These are phyloP conservation scores for Russula earlei DNA, from an alignment of 768 basidiomycete genomes.

Conservation along the genomic window DNA sequence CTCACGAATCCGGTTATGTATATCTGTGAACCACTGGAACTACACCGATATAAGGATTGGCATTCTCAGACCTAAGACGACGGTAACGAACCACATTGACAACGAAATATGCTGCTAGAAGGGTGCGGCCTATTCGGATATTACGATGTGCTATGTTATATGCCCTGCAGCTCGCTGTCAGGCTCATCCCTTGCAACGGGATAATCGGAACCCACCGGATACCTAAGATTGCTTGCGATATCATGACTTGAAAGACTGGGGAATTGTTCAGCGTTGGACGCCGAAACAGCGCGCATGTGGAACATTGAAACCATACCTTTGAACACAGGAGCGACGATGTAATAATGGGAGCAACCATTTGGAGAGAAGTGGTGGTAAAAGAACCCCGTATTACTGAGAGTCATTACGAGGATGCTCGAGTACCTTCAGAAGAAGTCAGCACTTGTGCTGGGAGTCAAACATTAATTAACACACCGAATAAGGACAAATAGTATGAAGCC, in stretches of 20 bases:
- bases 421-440: constrained; percentile 25
- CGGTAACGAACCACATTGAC: constrained; percentile 34
- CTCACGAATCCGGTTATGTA: constrained; percentile 44
- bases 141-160: constrained; percentile 49
- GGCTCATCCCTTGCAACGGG: background rate
- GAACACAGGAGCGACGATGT: constrained; percentile 43
- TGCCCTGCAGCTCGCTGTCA: constrained; percentile 31
- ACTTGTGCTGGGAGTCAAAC: background rate
- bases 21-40: constrained; percentile 51
- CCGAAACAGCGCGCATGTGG: background rate
- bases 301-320: constrained; percentile 39
- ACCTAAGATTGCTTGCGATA: constrained; percentile 57
- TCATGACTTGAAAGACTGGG: constrained; percentile 50
- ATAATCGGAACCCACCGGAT: constrained; percentile 35
- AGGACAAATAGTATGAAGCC: too few relatives aligned
- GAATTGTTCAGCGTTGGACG: background rate
- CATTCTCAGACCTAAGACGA: constrained; percentile 16
- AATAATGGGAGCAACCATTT: constrained; percentile 39
- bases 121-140: constrained; percentile 29
- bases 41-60: background rate
- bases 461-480: background rate
- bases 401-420: constrained; percentile 38
- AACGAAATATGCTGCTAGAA: constrained; percentile 33
- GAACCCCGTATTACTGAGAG: constrained; percentile 48
- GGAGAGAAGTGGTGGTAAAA: constrained; percentile 44